Conservation (phyloP, 2,329 filamentous ascomycete species). For the Penicillium sp. region DNA sequence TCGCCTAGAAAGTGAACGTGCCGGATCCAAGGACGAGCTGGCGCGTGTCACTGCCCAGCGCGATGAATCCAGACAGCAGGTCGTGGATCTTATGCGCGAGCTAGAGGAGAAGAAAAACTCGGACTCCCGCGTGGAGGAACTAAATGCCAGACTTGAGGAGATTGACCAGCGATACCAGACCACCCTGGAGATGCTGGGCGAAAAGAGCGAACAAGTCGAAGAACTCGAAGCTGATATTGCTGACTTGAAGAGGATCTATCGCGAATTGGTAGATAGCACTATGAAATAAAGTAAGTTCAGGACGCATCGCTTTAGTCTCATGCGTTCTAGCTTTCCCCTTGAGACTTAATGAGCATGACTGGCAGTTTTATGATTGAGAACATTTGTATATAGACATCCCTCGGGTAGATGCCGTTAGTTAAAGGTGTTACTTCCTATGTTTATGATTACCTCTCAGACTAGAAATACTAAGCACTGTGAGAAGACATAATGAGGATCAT, state of each 20-base stretch:
- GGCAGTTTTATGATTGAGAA: not conserved
- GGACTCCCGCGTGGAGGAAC: slow-evolving; percentile 59
- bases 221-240: slow-evolving; percentile 85
- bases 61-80: slow-evolving; percentile 87
- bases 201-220: slow-evolving; percentile 94
- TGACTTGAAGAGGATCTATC: slow-evolving; percentile 95
- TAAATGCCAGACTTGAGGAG: slow-evolving; percentile 68
- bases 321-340: not conserved
- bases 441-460: too few species aligned
- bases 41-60: slow-evolving; percentile 77
- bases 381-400: not conserved
- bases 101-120: slow-evolving; percentile 68
- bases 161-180: slow-evolving; percentile 82
- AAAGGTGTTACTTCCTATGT: too few species aligned
- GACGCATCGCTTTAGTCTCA: not conserved
- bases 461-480: too few species aligned
- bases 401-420: too few species aligned
- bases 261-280: slow-evolving; percentile 84
- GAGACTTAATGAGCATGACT: not conserved
- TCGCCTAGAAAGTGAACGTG: slow-evolving; percentile 87
- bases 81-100: slow-evolving; percentile 88
- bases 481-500: too few species aligned
- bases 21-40: slow-evolving; percentile 84
- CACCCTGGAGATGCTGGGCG: slow-evolving; percentile 89
- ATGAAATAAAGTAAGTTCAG: slow-evolving; percentile 54